Evolutionary conservation across 164 flowering plant genomes (phyloP), one percentile per base, ranked within the genome.

Genomic region (Vitis amurensis): DNA sequence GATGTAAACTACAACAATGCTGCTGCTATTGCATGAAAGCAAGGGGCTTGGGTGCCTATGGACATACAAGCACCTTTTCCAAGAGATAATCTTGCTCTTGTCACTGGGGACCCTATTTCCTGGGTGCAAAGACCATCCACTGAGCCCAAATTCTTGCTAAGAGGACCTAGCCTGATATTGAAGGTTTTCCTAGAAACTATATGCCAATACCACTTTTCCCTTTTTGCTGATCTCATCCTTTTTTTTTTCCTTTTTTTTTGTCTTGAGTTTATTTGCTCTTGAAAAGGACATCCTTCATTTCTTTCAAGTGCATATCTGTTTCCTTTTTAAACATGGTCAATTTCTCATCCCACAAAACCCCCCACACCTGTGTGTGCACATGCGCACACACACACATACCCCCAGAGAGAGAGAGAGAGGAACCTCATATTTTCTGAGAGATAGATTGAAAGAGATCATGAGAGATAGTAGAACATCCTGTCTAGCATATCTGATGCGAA

Each of bases 401-500:
- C 44, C 2, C 44, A 37, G 44, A 37, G 44, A 37, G 44, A 37
- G 13, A 7, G 2, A 15, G 44, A 62, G 67, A 53, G 37, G 0
- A 76, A 95, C 99, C 98, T 86, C 85, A 82, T 64, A 66, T 72
- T 74, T 81, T 53, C 72, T 75, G 17, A 86, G 88, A 73, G 91
- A 74, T 55, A 96, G 71, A 82, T 84, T 88, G 76, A 96, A 96
- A 31, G 99, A 78, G 56, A 93, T 77, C 98, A 96, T 87, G 80
- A 89, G 82, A 65, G 91, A 89, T 55, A 96, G 76, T 70, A 84
- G 89, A 69, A 96, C 80, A 87, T 96, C 98, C 88, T 96, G 99
- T 78, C 93, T 91, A 8, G 95, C 94, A 84, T 96, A 96, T 79
- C 86, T 93, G 68, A 96, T 96, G 74, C 91, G 84, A 68, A 96